Conservation (phyloP, 345 rosid genomes). For the Linum tenue region DNA sequence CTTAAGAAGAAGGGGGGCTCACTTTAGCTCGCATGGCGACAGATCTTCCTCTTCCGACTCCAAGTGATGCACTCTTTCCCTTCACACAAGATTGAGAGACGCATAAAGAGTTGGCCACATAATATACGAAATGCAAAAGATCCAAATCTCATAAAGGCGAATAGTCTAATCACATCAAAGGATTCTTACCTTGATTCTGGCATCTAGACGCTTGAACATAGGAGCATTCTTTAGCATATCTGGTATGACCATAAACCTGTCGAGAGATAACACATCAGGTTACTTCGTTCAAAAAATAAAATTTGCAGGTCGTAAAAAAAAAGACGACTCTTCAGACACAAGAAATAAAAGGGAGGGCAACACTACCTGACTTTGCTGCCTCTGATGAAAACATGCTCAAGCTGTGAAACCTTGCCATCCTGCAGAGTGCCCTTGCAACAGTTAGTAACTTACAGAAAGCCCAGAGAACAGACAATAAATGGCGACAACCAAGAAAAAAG, state of each 20-base stretch:
- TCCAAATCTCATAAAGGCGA: too few relatives aligned
- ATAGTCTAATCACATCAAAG: constrained; percentile 1
- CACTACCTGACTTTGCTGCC: constrained; percentile 97
- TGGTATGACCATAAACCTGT: constrained; percentile 97
- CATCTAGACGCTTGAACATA: constrained; percentile 89
- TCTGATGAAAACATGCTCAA: constrained; percentile 93
- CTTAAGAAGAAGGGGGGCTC: constrained; percentile 24
- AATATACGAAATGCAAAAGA: not conserved
- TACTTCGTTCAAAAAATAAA: not conserved
- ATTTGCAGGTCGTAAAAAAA: not conserved
- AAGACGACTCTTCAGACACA: not conserved
- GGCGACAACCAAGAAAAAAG: not conserved
- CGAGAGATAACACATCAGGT: constrained; percentile 12
- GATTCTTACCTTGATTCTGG: constrained; percentile 54
- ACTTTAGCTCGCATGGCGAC: constrained; percentile 86
- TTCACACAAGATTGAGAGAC: constrained; percentile 23
- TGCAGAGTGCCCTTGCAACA: constrained; percentile 16
- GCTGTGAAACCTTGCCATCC: constrained; percentile 97
- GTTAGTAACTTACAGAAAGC: not conserved
- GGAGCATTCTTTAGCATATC: constrained; percentile 99
- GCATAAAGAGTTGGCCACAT: constrained; percentile 9
- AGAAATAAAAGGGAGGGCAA: not conserved
- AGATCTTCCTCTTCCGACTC: constrained; percentile 91
- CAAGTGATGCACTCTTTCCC: constrained; percentile 86
- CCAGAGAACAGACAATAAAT: not conserved